Base-by-base conservation (phyloP, 257 asterid species). In the Przewalskia tangutica region DNA sequence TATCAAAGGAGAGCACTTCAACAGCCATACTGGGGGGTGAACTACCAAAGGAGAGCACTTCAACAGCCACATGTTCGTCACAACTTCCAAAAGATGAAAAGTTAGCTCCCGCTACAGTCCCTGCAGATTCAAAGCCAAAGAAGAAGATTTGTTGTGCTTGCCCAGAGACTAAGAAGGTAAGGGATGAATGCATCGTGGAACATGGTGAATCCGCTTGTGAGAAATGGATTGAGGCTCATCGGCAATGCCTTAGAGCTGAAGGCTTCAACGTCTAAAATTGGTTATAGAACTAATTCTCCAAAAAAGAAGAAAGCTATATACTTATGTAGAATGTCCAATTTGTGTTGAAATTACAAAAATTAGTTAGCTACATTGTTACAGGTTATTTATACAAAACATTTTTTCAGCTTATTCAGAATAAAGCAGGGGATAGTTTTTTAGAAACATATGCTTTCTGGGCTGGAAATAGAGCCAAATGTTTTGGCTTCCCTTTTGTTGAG, bases 121-220 rank as follows among this genome's bases (percentile, higher is more conserved):
- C 90, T 1, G 94, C 78, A 1, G 78, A 89, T 85, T 82, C 92
- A 59, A 95, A 91, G 88, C 98, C 95, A 44, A 93, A 86, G 93
- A 95, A 95, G 92, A 95, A 93, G 94, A 93, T 95, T 6, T 95
- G 98, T 16, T 95, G 98, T 82, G 98, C 98, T 60, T 95, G 98
- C 89, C 98, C 98, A 0, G 97, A 93, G 9, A 95, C 98, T 10
- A 95, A 95, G 90, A 92, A 87, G 91, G 84, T 90, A 81, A 90
- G 97, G 77, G 98, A 95, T 64, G 97, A 95, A 86, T 93, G 98
- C 85, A 81, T 95, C 0, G 97, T 95, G 83, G 89, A 89, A 88
- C 90, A 95, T 27, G 98, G 98, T 1, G 97, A 95, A 92, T 16
- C 86, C 7, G 91, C 97, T 77, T 95, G 98, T 82, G 89, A 67